Base-by-base conservation (phyloP, 352 stramenopile species). In the Aphanomyces euteiches region DNA sequence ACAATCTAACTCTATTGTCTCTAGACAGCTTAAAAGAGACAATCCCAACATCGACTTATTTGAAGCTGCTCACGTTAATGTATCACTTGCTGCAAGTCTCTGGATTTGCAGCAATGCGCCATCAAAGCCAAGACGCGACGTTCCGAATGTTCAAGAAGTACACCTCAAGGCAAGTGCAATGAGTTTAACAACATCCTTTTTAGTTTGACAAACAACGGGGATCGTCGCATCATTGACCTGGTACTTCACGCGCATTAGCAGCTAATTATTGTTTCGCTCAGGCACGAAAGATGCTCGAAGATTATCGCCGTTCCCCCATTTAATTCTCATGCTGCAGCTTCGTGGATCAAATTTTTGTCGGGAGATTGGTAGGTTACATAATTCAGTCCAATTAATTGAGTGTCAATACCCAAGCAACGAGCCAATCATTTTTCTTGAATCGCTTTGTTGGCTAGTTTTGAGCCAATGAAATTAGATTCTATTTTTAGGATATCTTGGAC, bases 111-210 rank as follows among this genome's bases (percentile, higher is more conserved):
- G 7, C 54, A 19, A 61, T 61, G 54, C 39, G 43, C 28, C 54
- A 61, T n/a, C 54, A 61, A 41, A 40, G 17, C 54, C 54, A 61
- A 40, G 54, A 61, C 54, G 43, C 54, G 21, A 61, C 54, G n/a
- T 61, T 61, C 43, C 54, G 3, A 12, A 61, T 61, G 54, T 61
- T 61, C 54, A 61, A 61, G 37, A 7, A n/a, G 54, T 61, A 61
- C 34, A 43, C 15, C 50, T 8, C 10, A 36, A 58, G 13, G 19
- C 15, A 19, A 19, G 50, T 19, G 50, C 15, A 39, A 28, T 28
- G 28, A 28, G 28, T 28, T 28, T 28, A 28, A 28, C 28, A 28
- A 28, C 28, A 28, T 40, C 43, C 5, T 37, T 0, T 41, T 1
- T 40, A 61, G 54, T 40, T 40, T 61, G 54, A 61, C 54, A 39